Evolutionary conservation across 2,329 filamentous ascomycete species (phyloP).

Genomic region (Cordyceps militaris): DNA sequence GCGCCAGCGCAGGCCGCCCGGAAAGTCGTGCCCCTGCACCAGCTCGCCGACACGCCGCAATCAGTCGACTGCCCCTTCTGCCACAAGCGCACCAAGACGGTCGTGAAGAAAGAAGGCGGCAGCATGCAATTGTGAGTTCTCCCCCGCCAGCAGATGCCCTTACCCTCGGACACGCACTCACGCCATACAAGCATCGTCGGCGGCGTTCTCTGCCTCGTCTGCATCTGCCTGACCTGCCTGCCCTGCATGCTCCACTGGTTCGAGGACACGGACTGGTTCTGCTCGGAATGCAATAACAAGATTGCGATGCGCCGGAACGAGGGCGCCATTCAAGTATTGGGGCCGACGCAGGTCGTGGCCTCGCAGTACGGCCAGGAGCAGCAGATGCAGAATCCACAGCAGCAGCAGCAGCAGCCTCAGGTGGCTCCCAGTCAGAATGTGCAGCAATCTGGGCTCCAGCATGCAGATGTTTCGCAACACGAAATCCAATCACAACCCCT

Average conservation of each 20-base stretch:
- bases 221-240: slow-evolving; percentile 25
- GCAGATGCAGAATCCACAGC: slow-evolving; percentile 1
- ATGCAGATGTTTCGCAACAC: not conserved
- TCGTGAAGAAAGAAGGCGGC: slow-evolving; percentile 18
- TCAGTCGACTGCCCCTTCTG: slow-evolving; percentile 27
- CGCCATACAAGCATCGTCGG: slow-evolving; percentile 20
- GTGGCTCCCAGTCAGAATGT: not conserved
- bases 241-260: slow-evolving; percentile 28
- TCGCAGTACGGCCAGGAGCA: slow-evolving; percentile 15
- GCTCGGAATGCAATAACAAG: slow-evolving; percentile 23
- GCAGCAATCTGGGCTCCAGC: not conserved
- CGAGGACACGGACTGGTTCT: slow-evolving; percentile 24
- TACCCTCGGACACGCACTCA: not conserved
- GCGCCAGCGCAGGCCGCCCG: not conserved
- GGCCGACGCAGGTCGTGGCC: slow-evolving; percentile 13
- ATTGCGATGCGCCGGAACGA: slow-evolving; percentile 21
- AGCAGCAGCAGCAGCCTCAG: slow-evolving; percentile 4
- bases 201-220: slow-evolving; percentile 24
- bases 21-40: slow-evolving; percentile 17
- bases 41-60: slow-evolving; percentile 19
- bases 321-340: slow-evolving; percentile 18
- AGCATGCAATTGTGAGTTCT: slow-evolving; percentile 21
- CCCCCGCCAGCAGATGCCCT: not conserved
- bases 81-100: slow-evolving; percentile 19
- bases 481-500: not conserved